Evolutionary conservation across 2,329 filamentous ascomycete species (phyloP).

Genomic region (Fusarium clavum): DNA sequence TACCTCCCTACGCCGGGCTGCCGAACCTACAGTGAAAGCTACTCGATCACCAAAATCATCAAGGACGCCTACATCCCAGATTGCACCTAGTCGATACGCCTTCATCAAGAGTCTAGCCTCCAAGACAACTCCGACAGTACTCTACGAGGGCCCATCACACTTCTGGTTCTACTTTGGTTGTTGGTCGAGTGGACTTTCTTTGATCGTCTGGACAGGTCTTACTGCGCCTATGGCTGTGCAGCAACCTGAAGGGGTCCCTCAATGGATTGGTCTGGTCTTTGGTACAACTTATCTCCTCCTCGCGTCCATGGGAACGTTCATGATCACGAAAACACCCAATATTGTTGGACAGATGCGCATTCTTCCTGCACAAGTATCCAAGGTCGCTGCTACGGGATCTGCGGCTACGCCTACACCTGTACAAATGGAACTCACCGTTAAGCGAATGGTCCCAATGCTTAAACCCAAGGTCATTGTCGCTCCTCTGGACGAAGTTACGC

Average conservation of each 20-base stretch:
- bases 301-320: slow-evolving; percentile 68
- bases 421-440: slow-evolving; percentile 64
- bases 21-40: slow-evolving; percentile 32
- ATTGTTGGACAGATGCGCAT: slow-evolving; percentile 70
- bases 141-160: slow-evolving; percentile 75
- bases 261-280: slow-evolving; percentile 69
- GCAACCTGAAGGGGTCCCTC: slow-evolving; percentile 61
- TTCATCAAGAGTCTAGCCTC: slow-evolving; percentile 68
- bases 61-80: slow-evolving; percentile 29
- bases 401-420: slow-evolving; percentile 45
- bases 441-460: slow-evolving; percentile 62
- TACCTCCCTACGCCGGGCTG: slow-evolving; percentile 44
- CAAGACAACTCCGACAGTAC: slow-evolving; percentile 65
- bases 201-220: slow-evolving; percentile 52
- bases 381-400: slow-evolving; percentile 5
- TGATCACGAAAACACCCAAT: slow-evolving; percentile 67
- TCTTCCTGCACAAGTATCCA: slow-evolving; percentile 54
- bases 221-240: slow-evolving; percentile 51
- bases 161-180: slow-evolving; percentile 71
- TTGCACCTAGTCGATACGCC: slow-evolving; percentile 52
- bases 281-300: slow-evolving; percentile 69
- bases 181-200: slow-evolving; percentile 63
- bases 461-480: slow-evolving; percentile 57
- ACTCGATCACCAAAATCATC: slow-evolving; percentile 23
- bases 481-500: slow-evolving; percentile 49